These are phyloP conservation scores for Elaphomyces granulatus DNA, from an alignment of 495 filamentous ascomycete genomes.

Conservation along the genomic window DNA sequence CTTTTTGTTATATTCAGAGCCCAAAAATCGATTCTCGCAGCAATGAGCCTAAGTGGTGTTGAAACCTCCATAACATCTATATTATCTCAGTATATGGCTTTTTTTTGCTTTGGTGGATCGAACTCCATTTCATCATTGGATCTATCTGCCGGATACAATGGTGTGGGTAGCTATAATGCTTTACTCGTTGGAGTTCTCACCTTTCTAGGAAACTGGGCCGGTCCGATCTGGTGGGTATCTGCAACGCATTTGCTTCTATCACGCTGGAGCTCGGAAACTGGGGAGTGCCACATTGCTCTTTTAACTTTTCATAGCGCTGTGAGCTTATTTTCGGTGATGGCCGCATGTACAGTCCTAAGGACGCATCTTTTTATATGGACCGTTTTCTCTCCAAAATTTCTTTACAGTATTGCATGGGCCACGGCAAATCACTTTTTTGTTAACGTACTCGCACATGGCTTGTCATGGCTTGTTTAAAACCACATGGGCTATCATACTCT, in stretches of 20 bases:
- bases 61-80: constrained; percentile 50
- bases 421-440: constrained; percentile 62
- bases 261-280: constrained; percentile 7
- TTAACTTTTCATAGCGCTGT: constrained; percentile 51
- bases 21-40: constrained; percentile 37
- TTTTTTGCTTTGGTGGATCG: constrained; percentile 82
- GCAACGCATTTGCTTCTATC: constrained; percentile 42
- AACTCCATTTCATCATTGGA: constrained; percentile 89
- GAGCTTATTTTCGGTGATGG: constrained; percentile 61
- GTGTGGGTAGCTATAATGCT: constrained; percentile 54
- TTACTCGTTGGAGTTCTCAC: constrained; percentile 61
- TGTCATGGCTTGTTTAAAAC: not conserved
- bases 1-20: constrained; percentile 61
- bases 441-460: constrained; percentile 30
- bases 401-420: constrained; percentile 83
- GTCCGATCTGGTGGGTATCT: constrained; percentile 71
- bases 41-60: constrained; percentile 29
- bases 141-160: constrained; percentile 72
- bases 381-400: constrained; percentile 92
- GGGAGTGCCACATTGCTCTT: constrained; percentile 35
- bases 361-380: constrained; percentile 98
- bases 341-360: constrained; percentile 67
- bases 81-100: constrained; percentile 58
- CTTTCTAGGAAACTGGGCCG: constrained; percentile 83
- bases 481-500: not conserved